Base-by-base conservation (phyloP, 192 early-diverging fungal genomes). In the Haplosporangium gracile region DNA sequence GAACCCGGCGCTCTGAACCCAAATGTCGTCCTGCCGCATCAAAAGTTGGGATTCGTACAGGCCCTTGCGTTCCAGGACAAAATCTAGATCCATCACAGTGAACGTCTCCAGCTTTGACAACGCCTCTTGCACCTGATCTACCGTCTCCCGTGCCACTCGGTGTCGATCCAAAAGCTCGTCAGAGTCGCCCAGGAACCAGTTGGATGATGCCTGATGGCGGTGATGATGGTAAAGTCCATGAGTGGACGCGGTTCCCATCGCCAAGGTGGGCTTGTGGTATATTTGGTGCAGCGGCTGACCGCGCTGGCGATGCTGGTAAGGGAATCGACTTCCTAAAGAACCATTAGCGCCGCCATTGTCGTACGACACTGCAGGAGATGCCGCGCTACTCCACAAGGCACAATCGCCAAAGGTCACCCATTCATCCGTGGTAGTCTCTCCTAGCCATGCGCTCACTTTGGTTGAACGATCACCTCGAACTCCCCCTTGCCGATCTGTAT, bases 401-500 rank as follows among this genome's bases (percentile, higher is more conserved):
- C 84, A 86, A 34, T 86, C 84, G 5, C 84, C 84, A 70, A 49
- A 76, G 10, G 20, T 43, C 16, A 86, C 42, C 84, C 84, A 86
- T 26, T 86, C 84, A 16, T 81, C 75, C 29, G 84, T 86, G 9
- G 75, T 79, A 8, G 79, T 86, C 26, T 86, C 79, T 13, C 84
- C 84, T n/a, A 86, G 32, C 84, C 84, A 86, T 10, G 84, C 77
- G n/a, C 84, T 86, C 26, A 86, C 49, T 49, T 82, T 78, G 11
- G 70, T 36, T 38, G 65, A 13, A 0, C 40, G 74, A 13, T 2
- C 43, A 18, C 10, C 4, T 43, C 47, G 78, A 32, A 0, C 29
- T 20, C 26, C 11, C 15, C 15, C 8, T 68, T 68, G 63, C 29
- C 40, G 69, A 32, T 76, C 70, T 38, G 36, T 43, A 45, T 13